phyloP scores from a whole-genome alignment of 208 protist genomes.

The Leishmania turanica region DNA sequence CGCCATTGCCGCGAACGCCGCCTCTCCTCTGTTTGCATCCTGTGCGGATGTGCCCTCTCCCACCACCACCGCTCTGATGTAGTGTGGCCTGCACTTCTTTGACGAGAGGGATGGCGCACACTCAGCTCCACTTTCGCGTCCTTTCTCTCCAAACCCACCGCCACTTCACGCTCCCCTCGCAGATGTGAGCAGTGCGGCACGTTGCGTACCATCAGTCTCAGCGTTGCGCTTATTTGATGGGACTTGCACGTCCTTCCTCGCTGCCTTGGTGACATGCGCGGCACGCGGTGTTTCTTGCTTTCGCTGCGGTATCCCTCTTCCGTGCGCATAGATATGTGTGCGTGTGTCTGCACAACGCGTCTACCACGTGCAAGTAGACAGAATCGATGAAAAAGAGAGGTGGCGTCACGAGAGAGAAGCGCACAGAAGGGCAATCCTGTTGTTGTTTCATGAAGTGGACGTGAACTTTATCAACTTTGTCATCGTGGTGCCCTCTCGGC shows the following conservation, averaged over 20 bases:
- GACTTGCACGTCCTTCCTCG: neutral
- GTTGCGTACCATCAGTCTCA: neutral
- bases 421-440: neutral
- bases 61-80: neutral
- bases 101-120: neutral
- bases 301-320: neutral
- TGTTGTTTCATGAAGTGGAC: neutral
- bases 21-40: neutral
- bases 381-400: neutral
- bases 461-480: neutral
- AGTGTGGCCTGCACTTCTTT: neutral
- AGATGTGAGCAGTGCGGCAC: neutral
- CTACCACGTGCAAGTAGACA: neutral
- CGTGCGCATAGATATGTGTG: neutral
- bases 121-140: neutral
- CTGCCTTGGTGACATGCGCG: neutral
- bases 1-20: neutral
- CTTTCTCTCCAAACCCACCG: neutral
- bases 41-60: neutral
- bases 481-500: neutral
- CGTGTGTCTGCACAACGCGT: neutral
- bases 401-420: neutral
- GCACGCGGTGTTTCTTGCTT: neutral
- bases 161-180: neutral
- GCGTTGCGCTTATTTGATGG: neutral